Conservation (phyloP, 306 rosid genomes). For the Cajanus cajan region DNA sequence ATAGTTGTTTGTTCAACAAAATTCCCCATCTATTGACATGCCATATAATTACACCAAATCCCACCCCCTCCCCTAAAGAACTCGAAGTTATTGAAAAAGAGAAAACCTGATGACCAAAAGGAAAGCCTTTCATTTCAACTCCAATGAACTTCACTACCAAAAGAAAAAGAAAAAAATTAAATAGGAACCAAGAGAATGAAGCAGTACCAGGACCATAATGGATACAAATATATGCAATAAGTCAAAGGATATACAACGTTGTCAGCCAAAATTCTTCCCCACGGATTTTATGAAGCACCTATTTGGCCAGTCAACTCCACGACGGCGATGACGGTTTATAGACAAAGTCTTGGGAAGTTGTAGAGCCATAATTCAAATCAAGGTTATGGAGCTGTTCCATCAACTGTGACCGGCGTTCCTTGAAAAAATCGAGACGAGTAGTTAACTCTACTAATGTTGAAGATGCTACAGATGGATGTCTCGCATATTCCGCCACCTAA, state of each 20-base stretch:
- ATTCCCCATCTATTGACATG: conserved; percentile 42
- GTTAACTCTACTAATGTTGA: conserved; percentile 90
- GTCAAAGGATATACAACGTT: conserved; percentile 67
- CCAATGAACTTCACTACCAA: conserved; percentile 48
- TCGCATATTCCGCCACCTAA: conserved; percentile 67
- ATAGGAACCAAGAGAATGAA: conserved; percentile 36
- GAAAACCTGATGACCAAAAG: conserved; percentile 28
- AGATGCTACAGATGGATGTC: conserved; percentile 82
- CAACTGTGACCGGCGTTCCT: conserved; percentile 95
- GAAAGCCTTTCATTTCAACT: conserved; percentile 43
- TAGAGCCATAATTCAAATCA: conserved; percentile 81
- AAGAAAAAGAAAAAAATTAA: conserved; percentile 5
- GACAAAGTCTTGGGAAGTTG: conserved; percentile 69
- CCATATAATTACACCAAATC: conserved; percentile 45
- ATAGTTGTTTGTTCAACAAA: conserved; percentile 33
- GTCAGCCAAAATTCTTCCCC: conserved; percentile 45
- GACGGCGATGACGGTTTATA: conserved; percentile 84
- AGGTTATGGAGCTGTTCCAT: conserved; percentile 99
- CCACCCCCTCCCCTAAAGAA: conserved; percentile 36
- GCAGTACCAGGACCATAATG: conserved; percentile 39
- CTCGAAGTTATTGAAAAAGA: neutral
- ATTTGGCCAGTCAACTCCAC: conserved; percentile 65
- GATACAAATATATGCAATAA: conserved; percentile 51
- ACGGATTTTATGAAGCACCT: conserved; percentile 39
- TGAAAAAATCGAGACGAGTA: conserved; percentile 97